Conservation (phyloP, 441 rosid genomes). For the Pelargonium myrrhifolium region DNA sequence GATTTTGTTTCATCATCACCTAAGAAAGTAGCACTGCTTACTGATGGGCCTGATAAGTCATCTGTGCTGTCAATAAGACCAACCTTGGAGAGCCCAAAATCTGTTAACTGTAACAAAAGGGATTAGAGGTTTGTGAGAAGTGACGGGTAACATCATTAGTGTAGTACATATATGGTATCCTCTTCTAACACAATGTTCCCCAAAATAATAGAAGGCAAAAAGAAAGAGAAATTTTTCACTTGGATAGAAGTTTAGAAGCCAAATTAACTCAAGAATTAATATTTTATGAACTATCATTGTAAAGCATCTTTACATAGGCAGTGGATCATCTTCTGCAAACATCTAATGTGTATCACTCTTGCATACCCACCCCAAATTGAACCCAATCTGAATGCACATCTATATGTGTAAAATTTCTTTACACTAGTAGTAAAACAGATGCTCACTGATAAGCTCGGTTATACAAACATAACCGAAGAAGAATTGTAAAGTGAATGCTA, state of each 20-base stretch:
- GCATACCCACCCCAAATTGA: neutral
- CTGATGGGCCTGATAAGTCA: conserved; percentile 74
- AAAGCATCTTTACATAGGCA: too few species aligned
- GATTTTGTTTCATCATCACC: conserved; percentile 46
- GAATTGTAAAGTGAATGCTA: neutral
- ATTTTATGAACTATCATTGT: too few species aligned
- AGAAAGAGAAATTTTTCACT: too few species aligned
- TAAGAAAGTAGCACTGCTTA: conserved; percentile 43
- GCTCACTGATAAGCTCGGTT: neutral
- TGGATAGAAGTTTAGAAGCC: too few species aligned
- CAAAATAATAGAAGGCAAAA: too few species aligned
- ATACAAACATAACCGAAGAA: too few species aligned
- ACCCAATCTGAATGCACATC: neutral
- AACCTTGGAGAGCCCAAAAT: conserved; percentile 97
- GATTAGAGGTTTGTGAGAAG: conserved; percentile 26
- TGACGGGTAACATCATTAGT: conserved; percentile 8
- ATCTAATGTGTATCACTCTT: neutral
- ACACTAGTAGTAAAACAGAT: neutral
- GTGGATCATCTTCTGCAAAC: too few species aligned
- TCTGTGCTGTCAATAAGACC: conserved; percentile 96
- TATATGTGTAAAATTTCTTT: too few species aligned
- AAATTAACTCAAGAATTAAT: too few species aligned
- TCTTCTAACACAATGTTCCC: too few species aligned
- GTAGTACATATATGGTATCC: too few species aligned
- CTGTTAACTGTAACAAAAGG: conserved; percentile 81